Base-by-base conservation (phyloP, 2,329 filamentous ascomycete genomes). In the Elsinoe australis region DNA sequence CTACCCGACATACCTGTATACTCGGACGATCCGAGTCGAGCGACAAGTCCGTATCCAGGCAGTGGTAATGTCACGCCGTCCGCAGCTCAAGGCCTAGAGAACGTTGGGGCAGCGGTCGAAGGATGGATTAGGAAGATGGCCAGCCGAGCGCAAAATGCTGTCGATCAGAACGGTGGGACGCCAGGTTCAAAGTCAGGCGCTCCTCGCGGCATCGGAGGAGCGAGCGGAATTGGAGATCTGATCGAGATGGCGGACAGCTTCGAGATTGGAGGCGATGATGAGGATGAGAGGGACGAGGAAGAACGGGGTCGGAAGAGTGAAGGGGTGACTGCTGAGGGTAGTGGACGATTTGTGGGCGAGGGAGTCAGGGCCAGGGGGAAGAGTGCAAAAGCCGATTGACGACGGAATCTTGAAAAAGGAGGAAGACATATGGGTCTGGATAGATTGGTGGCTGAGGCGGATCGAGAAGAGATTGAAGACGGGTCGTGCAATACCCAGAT, bases 111-210 rank as follows among this genome's bases (percentile, higher is more conserved):
- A 4, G 83, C 85, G 2, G 82, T 96, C 22, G 92, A 96, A 67
- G 84, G 82, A 1, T 98, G 92, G 88, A 72, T 96, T 51, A 76
- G 89, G 52, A 87, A 87, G 53, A 81, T 94, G 29, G 87, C 87
- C 51, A 71, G 75, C 4, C 82, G 82, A 59, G 73, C 76, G 3
- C 67, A 62, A 32, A 64, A 47, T 7, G 55, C 52, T 7, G 51
- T 55, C 46, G 51, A 54, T 24, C 47, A 50, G 7, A 46, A 53
- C 4, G 53, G 54, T 22, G 49, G 49, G 7, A 57, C 57, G 4
- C 56, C 41, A 42, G 53, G 68, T 5, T 67, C 68, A 15, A 44
- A 32, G 26, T 14, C 8, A 15, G 39, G 39, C 7, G 39, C 21
- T 9, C 39, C 39, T 5, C 39, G 24, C n/a, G n/a, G n/a, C 8